These are phyloP conservation scores for Chamaenerion angustifolium DNA, from an alignment of 345 rosid genomes.

Conservation along the genomic window DNA sequence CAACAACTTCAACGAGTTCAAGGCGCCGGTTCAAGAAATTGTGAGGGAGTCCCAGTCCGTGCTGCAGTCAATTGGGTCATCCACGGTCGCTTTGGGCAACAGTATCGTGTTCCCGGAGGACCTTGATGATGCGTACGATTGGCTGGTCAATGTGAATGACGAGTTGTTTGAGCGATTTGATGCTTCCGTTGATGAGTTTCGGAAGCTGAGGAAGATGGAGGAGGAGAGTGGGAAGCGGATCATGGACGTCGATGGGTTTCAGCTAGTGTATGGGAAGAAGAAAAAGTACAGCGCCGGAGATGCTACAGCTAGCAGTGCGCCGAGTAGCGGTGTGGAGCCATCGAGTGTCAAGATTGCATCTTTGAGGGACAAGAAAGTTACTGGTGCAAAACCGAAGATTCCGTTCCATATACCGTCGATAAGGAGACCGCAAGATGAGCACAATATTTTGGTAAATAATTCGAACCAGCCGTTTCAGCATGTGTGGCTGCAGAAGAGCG, in stretches of 20 bases:
- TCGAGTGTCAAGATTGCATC: slow-evolving; percentile 49
- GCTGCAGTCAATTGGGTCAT: slow-evolving; percentile 45
- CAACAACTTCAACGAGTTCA: slow-evolving; percentile 68
- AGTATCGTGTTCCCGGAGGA: slow-evolving; percentile 23
- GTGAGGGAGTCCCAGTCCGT: slow-evolving; percentile 32
- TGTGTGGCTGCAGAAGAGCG: slow-evolving; percentile 62
- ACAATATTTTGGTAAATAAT: slow-evolving; percentile 52
- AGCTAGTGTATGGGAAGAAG: slow-evolving; percentile 62
- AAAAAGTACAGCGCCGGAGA: slow-evolving; percentile 25
- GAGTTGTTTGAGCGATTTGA: slow-evolving; percentile 58
- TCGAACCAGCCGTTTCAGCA: slow-evolving; percentile 58
- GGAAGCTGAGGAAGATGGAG: slow-evolving; percentile 25
- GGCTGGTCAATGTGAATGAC: slow-evolving; percentile 62
- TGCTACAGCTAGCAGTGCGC: slow-evolving; percentile 6
- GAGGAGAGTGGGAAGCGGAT: slow-evolving; percentile 29
- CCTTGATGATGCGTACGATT: slow-evolving; percentile 47
- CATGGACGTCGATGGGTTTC: slow-evolving; percentile 42
- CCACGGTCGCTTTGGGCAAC: slow-evolving; percentile 17
- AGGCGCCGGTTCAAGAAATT: slow-evolving; percentile 35
- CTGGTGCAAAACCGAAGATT: slow-evolving; percentile 35
- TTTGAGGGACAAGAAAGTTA: slow-evolving; percentile 25
- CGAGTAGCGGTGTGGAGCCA: slow-evolving; percentile 7
- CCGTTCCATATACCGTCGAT: slow-evolving; percentile 61
- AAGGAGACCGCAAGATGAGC: slow-evolving; percentile 65
- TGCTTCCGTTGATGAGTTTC: slow-evolving; percentile 39